Conservation (phyloP, 371 early-diverging fungal species). For the Amoeboaphelidium protococcarum region DNA sequence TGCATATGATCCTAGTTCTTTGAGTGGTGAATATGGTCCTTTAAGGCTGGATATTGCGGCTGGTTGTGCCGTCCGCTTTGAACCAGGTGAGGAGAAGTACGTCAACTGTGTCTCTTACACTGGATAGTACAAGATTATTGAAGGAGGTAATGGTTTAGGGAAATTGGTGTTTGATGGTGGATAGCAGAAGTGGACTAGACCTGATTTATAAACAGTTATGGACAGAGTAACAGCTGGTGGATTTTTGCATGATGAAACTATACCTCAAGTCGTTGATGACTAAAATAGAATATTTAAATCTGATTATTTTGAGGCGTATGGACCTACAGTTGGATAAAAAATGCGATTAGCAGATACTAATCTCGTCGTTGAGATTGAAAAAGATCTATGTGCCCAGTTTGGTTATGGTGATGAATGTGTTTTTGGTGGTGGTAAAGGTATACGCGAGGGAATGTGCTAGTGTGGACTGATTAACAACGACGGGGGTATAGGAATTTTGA, state of each 20-base stretch:
- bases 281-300: conserved; percentile 35
- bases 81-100: conserved; percentile 48
- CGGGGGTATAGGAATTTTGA: conserved; percentile 76
- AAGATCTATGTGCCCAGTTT: conserved; percentile 42
- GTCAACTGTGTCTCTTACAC: conserved; percentile 52
- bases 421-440: conserved; percentile 19
- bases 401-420: conserved; percentile 68
- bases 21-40: no score
- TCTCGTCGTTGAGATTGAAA: conserved; percentile 59
- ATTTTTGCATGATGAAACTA: conserved; percentile 20
- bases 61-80: conserved; percentile 21
- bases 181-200: conserved; percentile 22
- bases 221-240: conserved; percentile 11
- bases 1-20: conserved; percentile 54
- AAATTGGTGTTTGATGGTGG: conserved; percentile 50
- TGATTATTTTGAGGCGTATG: conserved; percentile 60
- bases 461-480: no score
- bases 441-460: conserved; percentile 1
- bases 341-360: conserved; percentile 57
- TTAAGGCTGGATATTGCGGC: conserved; percentile 69
- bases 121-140: conserved; percentile 46
- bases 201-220: conserved; percentile 16
- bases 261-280: not conserved
- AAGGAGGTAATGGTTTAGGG: no score
- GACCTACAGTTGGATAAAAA: conserved; percentile 69